phyloP scores from a whole-genome alignment of 2,329 filamentous ascomycete genomes.

The Pyricularia sp. region DNA sequence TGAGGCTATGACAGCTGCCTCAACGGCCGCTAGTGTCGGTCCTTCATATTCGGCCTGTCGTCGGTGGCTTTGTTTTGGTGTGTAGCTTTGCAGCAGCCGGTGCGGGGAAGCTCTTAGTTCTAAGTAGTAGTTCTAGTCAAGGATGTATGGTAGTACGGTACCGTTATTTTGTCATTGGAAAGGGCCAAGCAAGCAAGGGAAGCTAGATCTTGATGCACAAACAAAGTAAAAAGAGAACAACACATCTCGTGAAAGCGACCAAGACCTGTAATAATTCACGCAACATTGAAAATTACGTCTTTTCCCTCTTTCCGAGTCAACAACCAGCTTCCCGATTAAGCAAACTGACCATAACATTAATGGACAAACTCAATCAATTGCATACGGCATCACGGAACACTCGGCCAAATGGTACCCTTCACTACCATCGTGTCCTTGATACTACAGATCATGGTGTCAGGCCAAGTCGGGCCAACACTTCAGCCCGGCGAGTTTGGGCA shows the following conservation, averaged over 20 bases:
- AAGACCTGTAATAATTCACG: not conserved
- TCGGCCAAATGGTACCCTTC: not conserved
- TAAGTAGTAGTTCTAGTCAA: too few relatives aligned
- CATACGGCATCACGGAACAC: not conserved
- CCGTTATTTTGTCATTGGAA: not conserved
- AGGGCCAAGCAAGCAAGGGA: not conserved
- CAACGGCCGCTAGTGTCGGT: not conserved
- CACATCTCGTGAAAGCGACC: too few relatives aligned
- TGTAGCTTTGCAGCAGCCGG: not conserved
- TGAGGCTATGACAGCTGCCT: not conserved
- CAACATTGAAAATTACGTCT: not conserved
- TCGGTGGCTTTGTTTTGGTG: conserved; percentile 1
- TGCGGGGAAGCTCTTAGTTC: not conserved
- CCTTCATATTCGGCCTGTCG: not conserved
- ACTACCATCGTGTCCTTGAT: too few relatives aligned
- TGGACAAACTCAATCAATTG: not conserved
- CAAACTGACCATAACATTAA: not conserved
- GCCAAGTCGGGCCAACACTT: not conserved
- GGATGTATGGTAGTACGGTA: not conserved
- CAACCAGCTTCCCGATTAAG: not conserved
- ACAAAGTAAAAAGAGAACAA: not conserved
- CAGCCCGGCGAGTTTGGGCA: not conserved
- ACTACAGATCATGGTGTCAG: not conserved
- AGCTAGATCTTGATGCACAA: not conserved
- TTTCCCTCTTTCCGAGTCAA: not conserved